phyloP scores from a whole-genome alignment of 1,284 basidiomycete genomes.

The Kalmanozyma brasiliensis region DNA sequence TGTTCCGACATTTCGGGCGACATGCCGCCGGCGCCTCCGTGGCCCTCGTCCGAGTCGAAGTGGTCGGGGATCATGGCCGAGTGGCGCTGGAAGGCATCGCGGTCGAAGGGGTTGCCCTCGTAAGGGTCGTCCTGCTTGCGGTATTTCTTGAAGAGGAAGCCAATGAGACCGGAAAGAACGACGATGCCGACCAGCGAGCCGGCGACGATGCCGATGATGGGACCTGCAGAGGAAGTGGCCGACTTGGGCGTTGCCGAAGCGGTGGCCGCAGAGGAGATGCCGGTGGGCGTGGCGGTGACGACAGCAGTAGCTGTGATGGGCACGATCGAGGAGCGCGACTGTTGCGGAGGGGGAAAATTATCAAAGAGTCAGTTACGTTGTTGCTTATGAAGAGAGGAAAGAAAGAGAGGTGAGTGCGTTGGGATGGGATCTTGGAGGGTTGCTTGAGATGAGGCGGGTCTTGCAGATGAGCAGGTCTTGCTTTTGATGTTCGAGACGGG shows the following conservation, averaged over 20 bases:
- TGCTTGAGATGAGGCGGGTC: no score
- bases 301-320: constrained; percentile 44
- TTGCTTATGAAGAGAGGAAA: constrained; percentile 5
- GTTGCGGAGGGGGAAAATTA: background rate
- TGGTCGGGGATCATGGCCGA: constrained; percentile 65
- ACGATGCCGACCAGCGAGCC: constrained; percentile 66
- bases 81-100: constrained; percentile 65
- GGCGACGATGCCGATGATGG: constrained; percentile 68
- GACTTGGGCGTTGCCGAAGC: constrained; percentile 37
- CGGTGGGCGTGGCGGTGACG: constrained; percentile 45
- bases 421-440: constrained; percentile 6
- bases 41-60: constrained; percentile 59
- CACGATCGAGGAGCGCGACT: constrained; percentile 22
- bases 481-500: background rate
- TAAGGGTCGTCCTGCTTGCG: constrained; percentile 61
- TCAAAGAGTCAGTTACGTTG: constrained; percentile 8
- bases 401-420: constrained; percentile 33
- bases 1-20: constrained; percentile 53
- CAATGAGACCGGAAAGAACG: constrained; percentile 63
- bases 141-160: constrained; percentile 66
- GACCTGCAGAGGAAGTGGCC: constrained; percentile 51
- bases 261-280: constrained; percentile 13
- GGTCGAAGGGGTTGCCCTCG: constrained; percentile 66
- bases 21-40: constrained; percentile 25
- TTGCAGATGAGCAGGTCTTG: constrained; percentile 8